Evolutionary conservation across 495 filamentous ascomycete species (phyloP).

Genomic region (Massariosphaeria phaeospora): DNA sequence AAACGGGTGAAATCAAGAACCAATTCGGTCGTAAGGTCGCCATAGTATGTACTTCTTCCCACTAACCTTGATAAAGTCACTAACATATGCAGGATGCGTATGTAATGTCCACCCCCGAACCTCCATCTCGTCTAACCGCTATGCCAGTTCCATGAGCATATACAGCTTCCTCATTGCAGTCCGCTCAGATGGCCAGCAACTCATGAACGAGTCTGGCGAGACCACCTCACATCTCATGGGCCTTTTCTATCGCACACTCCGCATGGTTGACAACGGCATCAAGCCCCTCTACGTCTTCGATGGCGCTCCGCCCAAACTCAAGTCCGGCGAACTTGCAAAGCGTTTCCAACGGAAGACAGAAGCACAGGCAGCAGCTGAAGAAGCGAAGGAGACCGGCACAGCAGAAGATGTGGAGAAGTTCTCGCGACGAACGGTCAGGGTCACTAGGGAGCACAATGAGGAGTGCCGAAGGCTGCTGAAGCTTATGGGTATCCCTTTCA

Average conservation of each 20-base stretch:
- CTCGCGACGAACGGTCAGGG: conserved; percentile 84
- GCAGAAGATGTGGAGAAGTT: conserved; percentile 98
- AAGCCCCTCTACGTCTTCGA: conserved; percentile 98
- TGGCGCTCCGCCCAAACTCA: conserved; percentile 91
- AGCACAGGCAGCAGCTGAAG: conserved; percentile 80
- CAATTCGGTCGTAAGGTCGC: conserved; percentile 97
- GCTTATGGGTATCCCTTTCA: conserved; percentile 93
- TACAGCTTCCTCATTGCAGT: conserved; percentile 98
- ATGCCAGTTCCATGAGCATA: conserved; percentile 86
- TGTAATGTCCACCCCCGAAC: conserved; percentile 31
- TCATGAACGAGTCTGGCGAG: conserved; percentile 88
- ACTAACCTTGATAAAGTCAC: background rate
- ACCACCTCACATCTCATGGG: conserved; percentile 98
- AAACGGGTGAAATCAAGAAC: conserved; percentile 93
- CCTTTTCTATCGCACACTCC: conserved; percentile 97
- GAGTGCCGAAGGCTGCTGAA: conserved; percentile 88
- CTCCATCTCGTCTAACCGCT: conserved; percentile 32
- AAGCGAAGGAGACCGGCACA: conserved; percentile 95
- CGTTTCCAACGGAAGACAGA: conserved; percentile 87
- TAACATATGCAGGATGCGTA: conserved; percentile 71
- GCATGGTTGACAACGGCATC: conserved; percentile 97
- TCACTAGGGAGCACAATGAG: conserved; percentile 92
- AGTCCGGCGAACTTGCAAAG: conserved; percentile 91
- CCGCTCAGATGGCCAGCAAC: conserved; percentile 89
- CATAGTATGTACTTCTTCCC: conserved; percentile 61